Base-by-base conservation (phyloP, 208 protist species). In the Crithidia acanthocephali region DNA sequence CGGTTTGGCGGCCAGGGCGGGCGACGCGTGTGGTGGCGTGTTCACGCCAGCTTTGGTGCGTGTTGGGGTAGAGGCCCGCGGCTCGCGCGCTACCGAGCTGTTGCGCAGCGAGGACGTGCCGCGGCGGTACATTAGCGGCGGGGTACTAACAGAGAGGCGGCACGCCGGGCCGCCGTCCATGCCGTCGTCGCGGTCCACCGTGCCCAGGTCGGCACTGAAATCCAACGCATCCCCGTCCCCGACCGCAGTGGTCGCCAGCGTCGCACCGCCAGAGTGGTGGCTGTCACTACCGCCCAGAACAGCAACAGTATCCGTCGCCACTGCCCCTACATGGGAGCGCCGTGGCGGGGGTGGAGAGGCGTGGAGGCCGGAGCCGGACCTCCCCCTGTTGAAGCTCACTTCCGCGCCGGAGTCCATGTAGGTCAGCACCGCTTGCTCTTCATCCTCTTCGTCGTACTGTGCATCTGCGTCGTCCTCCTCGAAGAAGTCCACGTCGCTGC, bases 391-490 rank as follows among this genome's bases (percentile, higher is more conserved):
- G 69, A 33, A 56, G 56, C 66, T 58, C 16, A 61, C 50, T 30
- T 53, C 69, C 52, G 56, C 66, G 23, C 55, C 51, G 23, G 57
- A 67, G 52, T 66, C 72, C 76, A 88, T 88, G 72, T 90, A 90
- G 0, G 52, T 77, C 53, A 87, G 79, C 67, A 88, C 79, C 22
- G 79, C 84, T 76, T 87, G 67, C 57, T 85, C 87, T 71, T 92
- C 84, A 37, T 85, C 77, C 64, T 84, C 79, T 52, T 86, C 84
- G 62, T 90, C 81, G 57, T 81, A 87, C 37, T 45, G 60, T 11
- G 42, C 44, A 33, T 68, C 45, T 5, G 53, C 62, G 44, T 72
- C 71, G 27, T 66, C 74, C 15, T 66, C 74, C 16, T 73, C 58
- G 22, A 52, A 27, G 0, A 62, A 23, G 23, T 53, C 30, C 20